Conservation (phyloP, 2,329 filamentous ascomycete species). For the Fusarium sterilihyphosum region DNA sequence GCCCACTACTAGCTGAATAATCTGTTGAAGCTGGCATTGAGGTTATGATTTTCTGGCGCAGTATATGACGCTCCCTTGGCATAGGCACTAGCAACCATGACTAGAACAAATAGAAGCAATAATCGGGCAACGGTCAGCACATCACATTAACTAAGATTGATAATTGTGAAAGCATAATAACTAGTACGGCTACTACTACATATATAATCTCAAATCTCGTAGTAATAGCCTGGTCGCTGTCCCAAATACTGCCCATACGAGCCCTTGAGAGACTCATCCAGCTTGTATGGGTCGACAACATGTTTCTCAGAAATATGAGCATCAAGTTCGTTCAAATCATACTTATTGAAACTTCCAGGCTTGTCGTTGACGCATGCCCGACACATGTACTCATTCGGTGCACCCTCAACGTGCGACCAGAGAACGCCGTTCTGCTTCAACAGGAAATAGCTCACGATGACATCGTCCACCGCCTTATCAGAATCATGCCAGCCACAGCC, state of each 20-base stretch:
- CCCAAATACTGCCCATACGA: background rate
- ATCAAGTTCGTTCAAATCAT: background rate
- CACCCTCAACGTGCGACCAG: background rate
- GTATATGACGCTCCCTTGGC: no score
- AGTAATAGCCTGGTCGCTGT: background rate
- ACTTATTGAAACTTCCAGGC: background rate
- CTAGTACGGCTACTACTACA: background rate
- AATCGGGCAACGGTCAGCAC: no score
- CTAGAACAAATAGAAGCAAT: no score
- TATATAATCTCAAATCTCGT: background rate
- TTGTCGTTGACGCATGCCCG: background rate
- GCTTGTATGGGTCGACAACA: background rate
- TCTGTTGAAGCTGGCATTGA: no score
- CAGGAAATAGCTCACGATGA: background rate
- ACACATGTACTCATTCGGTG: background rate
- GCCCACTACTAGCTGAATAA: no score
- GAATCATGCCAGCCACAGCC: background rate
- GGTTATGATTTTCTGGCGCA: no score
- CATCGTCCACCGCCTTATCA: background rate
- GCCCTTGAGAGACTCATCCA: background rate
- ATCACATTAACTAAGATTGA: no score
- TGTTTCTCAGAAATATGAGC: background rate
- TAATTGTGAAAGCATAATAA: rapidly evolving
- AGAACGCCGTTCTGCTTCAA: background rate
- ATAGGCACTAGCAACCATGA: no score